These are phyloP conservation scores for Ophiosphaerella herpotricha DNA, from an alignment of 2,329 filamentous ascomycete species.

Conservation along the genomic window DNA sequence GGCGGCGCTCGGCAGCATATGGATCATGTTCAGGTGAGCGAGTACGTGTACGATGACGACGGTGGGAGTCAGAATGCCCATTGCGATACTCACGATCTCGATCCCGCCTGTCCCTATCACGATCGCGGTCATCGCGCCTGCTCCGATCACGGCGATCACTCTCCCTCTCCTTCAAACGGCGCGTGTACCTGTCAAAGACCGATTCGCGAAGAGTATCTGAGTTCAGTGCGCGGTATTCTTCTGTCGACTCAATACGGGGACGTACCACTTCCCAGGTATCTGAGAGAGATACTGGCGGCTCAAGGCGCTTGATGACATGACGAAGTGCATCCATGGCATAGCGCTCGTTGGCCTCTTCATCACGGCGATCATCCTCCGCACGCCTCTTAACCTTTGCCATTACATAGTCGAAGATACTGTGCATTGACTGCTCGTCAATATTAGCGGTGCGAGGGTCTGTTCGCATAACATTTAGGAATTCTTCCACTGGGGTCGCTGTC, in stretches of 20 bases:
- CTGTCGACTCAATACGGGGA: conserved; percentile 74
- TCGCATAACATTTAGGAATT: conserved; percentile 81
- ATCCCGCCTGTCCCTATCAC: conserved; percentile 47
- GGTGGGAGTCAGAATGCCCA: conserved; percentile 45
- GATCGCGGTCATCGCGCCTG: conserved; percentile 51
- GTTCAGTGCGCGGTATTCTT: conserved; percentile 82
- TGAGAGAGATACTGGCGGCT: conserved; percentile 75
- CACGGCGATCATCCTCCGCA: conserved; percentile 79
- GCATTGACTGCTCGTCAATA: conserved; percentile 78
- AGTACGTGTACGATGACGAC: conserved; percentile 64
- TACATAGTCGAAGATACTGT: conserved; percentile 83
- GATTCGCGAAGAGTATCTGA: conserved; percentile 80
- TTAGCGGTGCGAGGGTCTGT: conserved; percentile 86
- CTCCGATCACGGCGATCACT: conserved; percentile 60
- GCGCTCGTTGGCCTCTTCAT: conserved; percentile 83
- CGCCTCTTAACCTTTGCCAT: conserved; percentile 84
- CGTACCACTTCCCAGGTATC: conserved; percentile 91
- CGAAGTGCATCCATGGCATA: conserved; percentile 83
- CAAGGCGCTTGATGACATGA: conserved; percentile 83
- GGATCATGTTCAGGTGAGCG: conserved; percentile 90
- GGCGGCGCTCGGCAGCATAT: conserved; percentile 93
- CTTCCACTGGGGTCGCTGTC: conserved; percentile 82
- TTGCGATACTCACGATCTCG: conserved; percentile 48
- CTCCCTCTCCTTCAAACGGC: conserved; percentile 87
- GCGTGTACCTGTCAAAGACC: conserved; percentile 91